A percentile compares a stretch with the other conserved stretches of the same genome.
phyloP scores from a whole-genome alignment of 2,329 filamentous ascomycete genomes.

The Ascochyta viciae-villosae region DNA sequence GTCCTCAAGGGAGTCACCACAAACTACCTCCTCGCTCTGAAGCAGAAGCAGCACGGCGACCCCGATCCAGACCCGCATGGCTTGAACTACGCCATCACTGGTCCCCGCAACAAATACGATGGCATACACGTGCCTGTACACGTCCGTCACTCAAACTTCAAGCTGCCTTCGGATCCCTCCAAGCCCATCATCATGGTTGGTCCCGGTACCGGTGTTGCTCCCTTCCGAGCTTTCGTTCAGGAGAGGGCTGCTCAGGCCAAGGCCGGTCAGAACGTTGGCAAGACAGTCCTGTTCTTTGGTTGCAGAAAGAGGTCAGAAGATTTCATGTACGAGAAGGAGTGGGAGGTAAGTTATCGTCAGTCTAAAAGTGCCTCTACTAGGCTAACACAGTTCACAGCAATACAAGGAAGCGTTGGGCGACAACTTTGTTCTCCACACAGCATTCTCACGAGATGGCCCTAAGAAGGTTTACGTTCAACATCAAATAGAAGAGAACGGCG shows the following conservation, averaged over 20 bases:
- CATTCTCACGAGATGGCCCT: conserved; percentile 87
- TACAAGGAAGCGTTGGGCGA: conserved; percentile 85
- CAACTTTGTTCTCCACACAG: conserved; percentile 87
- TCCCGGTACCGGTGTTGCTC: conserved; percentile 94
- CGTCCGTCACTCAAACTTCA: conserved; percentile 98
- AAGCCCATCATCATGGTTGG: conserved; percentile 97
- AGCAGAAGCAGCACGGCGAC: conserved; percentile 95
- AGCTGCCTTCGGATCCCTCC: conserved; percentile 91
- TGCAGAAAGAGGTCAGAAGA: conserved; percentile 89
- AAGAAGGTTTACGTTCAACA: conserved; percentile 99
- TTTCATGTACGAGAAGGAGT: conserved; percentile 90
- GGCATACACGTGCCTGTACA: conserved; percentile 95
- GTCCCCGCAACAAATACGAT: conserved; percentile 96
- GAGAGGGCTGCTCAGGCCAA: conserved; percentile 86
- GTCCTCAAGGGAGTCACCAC: conserved; percentile 94
- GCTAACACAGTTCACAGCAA: conserved; percentile 62
- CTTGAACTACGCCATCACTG: conserved; percentile 82
- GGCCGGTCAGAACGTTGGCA: conserved; percentile 81
- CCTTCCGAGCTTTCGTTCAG: conserved; percentile 94
- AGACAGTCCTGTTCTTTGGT: conserved; percentile 91
- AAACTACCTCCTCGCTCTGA: conserved; percentile 93
- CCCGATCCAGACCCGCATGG: conserved; percentile 81
- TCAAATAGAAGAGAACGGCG: conserved; percentile 79
- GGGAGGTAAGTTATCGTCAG: conserved; percentile 73
- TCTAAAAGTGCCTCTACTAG: background rate